Conservation (phyloP, 768 basidiomycete genomes). For the Cystofilobasidium capitatum region DNA sequence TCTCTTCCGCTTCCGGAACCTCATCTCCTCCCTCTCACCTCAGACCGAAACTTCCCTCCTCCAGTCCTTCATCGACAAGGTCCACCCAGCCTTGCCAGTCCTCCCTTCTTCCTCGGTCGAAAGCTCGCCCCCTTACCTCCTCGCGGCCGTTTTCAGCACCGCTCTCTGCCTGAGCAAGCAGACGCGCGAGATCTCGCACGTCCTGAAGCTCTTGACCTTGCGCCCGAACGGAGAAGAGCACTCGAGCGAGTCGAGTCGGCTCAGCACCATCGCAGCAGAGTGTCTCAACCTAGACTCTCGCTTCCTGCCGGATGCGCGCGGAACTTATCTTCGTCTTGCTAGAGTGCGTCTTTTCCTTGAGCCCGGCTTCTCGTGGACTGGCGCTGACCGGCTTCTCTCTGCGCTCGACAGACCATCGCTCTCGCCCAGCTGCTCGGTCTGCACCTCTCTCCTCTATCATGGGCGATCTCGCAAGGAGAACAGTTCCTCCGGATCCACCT, state of each 20-base stretch:
- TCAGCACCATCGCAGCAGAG: conserved; percentile 21
- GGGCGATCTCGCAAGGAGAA: conserved; percentile 29
- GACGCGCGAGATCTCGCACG: conserved; percentile 20
- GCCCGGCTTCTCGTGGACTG: too few relatives aligned
- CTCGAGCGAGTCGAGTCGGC: conserved; percentile 21
- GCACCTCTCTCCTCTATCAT: conserved; percentile 26
- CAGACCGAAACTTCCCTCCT: conserved; percentile 24
- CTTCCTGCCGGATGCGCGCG: conserved; percentile 17
- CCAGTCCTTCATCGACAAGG: conserved; percentile 17
- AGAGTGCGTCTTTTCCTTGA: conserved; percentile 22
- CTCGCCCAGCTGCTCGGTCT: conserved; percentile 29
- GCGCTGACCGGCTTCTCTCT: conserved; percentile 1
- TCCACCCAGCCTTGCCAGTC: conserved; percentile 28
- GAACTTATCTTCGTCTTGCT: conserved; percentile 24
- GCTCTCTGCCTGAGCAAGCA: conserved; percentile 26
- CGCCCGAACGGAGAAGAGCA: conserved; percentile 3
- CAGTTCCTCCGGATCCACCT: conserved; percentile 26
- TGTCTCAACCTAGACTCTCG: conserved; percentile 26
- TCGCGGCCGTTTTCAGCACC: conserved; percentile 22
- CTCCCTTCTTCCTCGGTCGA: conserved; percentile 23
- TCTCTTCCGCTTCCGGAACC: conserved; percentile 21
- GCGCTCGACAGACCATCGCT: conserved; percentile 24
- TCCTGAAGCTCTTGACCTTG: conserved; percentile 14
- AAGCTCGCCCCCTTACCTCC: conserved; percentile 25
- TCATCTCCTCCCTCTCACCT: conserved; percentile 24